These are phyloP conservation scores for Schizonepeta tenuifolia DNA, from an alignment of 257 asterid genomes.

Conservation along the genomic window DNA sequence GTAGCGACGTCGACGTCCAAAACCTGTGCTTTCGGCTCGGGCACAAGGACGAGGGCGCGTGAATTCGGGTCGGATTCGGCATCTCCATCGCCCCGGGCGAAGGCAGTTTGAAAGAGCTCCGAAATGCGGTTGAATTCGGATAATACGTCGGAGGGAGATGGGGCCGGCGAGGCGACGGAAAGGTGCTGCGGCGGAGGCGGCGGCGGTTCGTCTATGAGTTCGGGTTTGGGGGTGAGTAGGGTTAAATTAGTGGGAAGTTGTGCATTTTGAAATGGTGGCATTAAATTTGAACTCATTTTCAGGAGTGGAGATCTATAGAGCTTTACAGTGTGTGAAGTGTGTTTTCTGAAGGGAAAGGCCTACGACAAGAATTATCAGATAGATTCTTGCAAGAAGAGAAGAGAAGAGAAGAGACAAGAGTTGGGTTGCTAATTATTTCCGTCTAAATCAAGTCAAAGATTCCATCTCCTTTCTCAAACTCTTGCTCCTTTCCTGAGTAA, in stretches of 20 bases:
- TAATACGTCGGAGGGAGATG: conserved; percentile 37
- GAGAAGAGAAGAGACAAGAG: no score
- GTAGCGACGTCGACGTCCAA: conserved; percentile 30
- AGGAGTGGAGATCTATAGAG: neutral
- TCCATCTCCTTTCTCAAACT: neutral
- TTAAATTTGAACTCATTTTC: conserved; percentile 38
- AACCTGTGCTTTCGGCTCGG: conserved; percentile 37
- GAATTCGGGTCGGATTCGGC: conserved; percentile 40
- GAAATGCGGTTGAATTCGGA: conserved; percentile 61
- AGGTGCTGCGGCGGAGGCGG: conserved; percentile 27
- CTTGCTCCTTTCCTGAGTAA: no score
- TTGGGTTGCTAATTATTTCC: neutral
- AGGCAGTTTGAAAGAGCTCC: conserved; percentile 51
- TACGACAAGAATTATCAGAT: no score
- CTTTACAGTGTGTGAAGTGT: neutral
- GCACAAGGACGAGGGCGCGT: conserved; percentile 52
- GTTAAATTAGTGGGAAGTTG: conserved; percentile 32
- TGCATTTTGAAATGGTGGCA: conserved; percentile 41
- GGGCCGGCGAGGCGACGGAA: conserved; percentile 24
- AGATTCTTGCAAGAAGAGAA: neutral
- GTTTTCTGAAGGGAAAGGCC: neutral
- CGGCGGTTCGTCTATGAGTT: conserved; percentile 53
- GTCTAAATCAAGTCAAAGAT: neutral
- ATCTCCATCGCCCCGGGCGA: conserved; percentile 34
- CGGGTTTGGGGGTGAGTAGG: conserved; percentile 46